These are phyloP conservation scores for Abortiporus biennis DNA, from an alignment of 1,284 basidiomycete species.

Conservation along the genomic window DNA sequence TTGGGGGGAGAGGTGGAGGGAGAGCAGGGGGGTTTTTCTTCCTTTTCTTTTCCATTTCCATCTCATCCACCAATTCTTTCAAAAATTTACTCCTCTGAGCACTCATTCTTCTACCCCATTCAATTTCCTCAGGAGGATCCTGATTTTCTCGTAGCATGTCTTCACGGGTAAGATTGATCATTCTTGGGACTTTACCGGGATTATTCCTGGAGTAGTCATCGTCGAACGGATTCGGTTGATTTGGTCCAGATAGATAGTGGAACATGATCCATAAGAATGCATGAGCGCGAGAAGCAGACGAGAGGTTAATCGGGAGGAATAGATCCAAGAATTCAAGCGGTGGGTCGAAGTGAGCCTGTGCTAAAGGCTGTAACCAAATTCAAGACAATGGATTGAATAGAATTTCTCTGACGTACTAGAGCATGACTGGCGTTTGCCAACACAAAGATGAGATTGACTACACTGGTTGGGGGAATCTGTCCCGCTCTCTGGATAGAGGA, in stretches of 20 bases:
- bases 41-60: conserved; percentile 26
- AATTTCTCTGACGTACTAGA: conserved; percentile 16
- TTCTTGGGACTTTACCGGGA: conserved; percentile 32
- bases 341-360: conserved; percentile 67
- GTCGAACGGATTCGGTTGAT: conserved; percentile 34
- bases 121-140: conserved; percentile 34
- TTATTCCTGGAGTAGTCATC: conserved; percentile 32
- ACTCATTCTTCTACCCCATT: conserved; percentile 35
- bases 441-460: conserved; percentile 76
- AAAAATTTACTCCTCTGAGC: conserved; percentile 32
- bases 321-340: conserved; percentile 75
- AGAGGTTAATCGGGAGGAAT: conserved; percentile 69
- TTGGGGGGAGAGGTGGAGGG: conserved; percentile 14
- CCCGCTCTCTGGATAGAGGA: conserved; percentile 40
- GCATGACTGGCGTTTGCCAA: conserved; percentile 39
- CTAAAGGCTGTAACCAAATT: conserved; percentile 47
- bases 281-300: conserved; percentile 63
- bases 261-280: conserved; percentile 59
- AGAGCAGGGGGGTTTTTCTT: conserved; percentile 20
- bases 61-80: conserved; percentile 33
- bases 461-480: conserved; percentile 67
- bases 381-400: neutral
- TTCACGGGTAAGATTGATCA: conserved; percentile 27
- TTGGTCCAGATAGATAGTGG: conserved; percentile 40
- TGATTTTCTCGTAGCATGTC: conserved; percentile 34